These are phyloP conservation scores for Baorangia bicolor DNA, from an alignment of 768 basidiomycete genomes.

Conservation along the genomic window DNA sequence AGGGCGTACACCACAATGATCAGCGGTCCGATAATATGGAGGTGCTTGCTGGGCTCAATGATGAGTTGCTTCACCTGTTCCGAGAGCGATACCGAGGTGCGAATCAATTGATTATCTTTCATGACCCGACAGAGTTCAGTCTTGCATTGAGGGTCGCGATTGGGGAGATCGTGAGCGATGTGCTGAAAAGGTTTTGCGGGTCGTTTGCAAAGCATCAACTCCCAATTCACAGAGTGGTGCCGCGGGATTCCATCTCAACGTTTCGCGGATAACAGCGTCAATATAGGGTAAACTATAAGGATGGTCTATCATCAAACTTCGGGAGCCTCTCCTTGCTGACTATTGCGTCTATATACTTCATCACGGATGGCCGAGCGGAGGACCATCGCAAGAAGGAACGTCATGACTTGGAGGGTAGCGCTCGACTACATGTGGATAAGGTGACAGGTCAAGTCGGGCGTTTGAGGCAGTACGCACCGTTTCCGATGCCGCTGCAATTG, in stretches of 20 bases:
- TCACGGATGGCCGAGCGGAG: slow-evolving; percentile 19
- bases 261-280: slow-evolving; percentile 38
- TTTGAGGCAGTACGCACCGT: slow-evolving; percentile 2
- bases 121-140: slow-evolving; percentile 15
- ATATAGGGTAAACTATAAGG: slow-evolving; percentile 40
- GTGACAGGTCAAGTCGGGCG: neutral
- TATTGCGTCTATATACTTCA: slow-evolving; percentile 15
- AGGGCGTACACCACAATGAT: slow-evolving; percentile 38
- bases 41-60: slow-evolving; percentile 21
- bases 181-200: slow-evolving; percentile 31
- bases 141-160: slow-evolving; percentile 29
- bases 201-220: slow-evolving; percentile 2
- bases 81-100: slow-evolving; percentile 10
- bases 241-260: slow-evolving; percentile 16
- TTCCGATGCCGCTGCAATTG: slow-evolving; percentile 13
- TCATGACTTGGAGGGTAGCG: neutral
- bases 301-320: slow-evolving; percentile 12
- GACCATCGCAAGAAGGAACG: slow-evolving; percentile 18
- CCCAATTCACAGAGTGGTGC: slow-evolving; percentile 13
- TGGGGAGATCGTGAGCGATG: slow-evolving; percentile 34
- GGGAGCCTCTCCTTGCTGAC: slow-evolving; percentile 23
- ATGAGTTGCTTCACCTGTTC: slow-evolving; percentile 32
- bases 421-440: slow-evolving; percentile 8
- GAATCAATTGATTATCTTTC: slow-evolving; percentile 25
- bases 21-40: slow-evolving; percentile 31